These are phyloP conservation scores for Boletus austroedulis DNA, from an alignment of 1,284 basidiomycete genomes.

Conservation along the genomic window DNA sequence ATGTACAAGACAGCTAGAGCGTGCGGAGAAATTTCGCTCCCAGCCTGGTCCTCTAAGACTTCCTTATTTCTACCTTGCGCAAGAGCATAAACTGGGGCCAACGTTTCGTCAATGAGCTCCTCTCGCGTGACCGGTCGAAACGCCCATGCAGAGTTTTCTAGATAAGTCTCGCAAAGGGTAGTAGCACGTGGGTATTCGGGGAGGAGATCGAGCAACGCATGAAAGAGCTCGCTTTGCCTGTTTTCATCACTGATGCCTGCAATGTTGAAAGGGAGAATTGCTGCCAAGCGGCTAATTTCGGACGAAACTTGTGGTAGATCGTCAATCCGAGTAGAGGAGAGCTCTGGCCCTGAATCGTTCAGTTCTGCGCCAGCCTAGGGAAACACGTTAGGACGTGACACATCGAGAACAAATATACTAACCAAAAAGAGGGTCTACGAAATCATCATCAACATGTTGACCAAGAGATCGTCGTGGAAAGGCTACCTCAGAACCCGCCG, in stretches of 20 bases:
- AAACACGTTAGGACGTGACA: slow-evolving; percentile 5
- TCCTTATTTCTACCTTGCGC: slow-evolving; percentile 42
- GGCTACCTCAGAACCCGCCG: slow-evolving; percentile 52
- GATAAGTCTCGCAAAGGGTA: slow-evolving; percentile 63
- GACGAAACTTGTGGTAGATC: slow-evolving; percentile 35
- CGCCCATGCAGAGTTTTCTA: slow-evolving; percentile 61
- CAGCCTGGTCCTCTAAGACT: slow-evolving; percentile 18
- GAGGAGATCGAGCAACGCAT: slow-evolving; percentile 45
- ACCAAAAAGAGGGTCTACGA: slow-evolving; percentile 33
- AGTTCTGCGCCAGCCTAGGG: slow-evolving; percentile 52
- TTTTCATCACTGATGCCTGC: slow-evolving; percentile 35
- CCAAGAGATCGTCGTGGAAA: not conserved
- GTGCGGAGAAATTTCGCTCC: slow-evolving; percentile 45
- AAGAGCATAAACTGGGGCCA: slow-evolving; percentile 57
- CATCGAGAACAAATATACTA: slow-evolving; percentile 15
- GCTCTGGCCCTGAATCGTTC: slow-evolving; percentile 26
- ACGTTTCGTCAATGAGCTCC: slow-evolving; percentile 61
- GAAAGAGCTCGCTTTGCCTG: slow-evolving; percentile 37
- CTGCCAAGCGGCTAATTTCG: slow-evolving; percentile 45
- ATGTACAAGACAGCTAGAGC: slow-evolving; percentile 55
- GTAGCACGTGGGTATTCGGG: slow-evolving; percentile 58
- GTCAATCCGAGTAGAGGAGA: slow-evolving; percentile 32
- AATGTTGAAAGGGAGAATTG: slow-evolving; percentile 45
- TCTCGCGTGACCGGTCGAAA: slow-evolving; percentile 61
- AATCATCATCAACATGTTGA: slow-evolving; percentile 9